These are phyloP conservation scores for Aureobasidium sp. DNA, from an alignment of 2,329 filamentous ascomycete genomes.

Conservation along the genomic window DNA sequence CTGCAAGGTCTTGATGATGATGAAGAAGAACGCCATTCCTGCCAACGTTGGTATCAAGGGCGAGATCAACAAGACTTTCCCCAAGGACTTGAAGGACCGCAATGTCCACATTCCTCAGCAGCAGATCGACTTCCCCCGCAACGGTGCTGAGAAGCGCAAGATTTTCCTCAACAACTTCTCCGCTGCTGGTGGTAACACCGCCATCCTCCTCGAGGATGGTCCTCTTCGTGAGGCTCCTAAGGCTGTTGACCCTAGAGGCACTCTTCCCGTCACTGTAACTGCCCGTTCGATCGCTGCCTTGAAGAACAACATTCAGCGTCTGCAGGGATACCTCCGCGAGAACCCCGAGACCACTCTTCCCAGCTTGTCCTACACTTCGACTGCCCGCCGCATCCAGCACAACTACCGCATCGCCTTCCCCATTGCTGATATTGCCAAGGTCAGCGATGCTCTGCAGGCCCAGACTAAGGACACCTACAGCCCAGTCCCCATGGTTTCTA, in stretches of 20 bases:
- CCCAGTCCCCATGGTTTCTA: constrained; percentile 44
- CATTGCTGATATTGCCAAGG: constrained; percentile 39
- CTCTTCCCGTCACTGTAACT: constrained; percentile 41
- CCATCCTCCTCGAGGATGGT: constrained; percentile 43
- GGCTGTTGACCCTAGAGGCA: constrained; percentile 36
- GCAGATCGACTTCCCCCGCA: constrained; percentile 37
- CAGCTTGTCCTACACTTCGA: constrained; percentile 44
- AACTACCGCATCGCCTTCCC: constrained; percentile 43
- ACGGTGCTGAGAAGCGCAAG: constrained; percentile 40
- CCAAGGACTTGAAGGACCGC: constrained; percentile 43
- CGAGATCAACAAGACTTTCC: constrained; percentile 47
- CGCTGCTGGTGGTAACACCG: constrained; percentile 46
- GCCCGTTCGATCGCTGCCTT: constrained; percentile 43
- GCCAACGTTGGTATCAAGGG: constrained; percentile 49
- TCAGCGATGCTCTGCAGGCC: constrained; percentile 36
- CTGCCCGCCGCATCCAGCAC: constrained; percentile 45
- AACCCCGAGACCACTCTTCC: constrained; percentile 38
- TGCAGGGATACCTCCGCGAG: constrained; percentile 38
- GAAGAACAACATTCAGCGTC: constrained; percentile 42
- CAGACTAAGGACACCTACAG: constrained; percentile 43
- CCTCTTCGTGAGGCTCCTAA: constrained; percentile 34
- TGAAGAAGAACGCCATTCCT: constrained; percentile 45
- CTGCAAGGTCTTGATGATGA: constrained; percentile 46
- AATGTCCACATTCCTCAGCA: constrained; percentile 44
- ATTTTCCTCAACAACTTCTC: constrained; percentile 48